Evolutionary conservation across 495 filamentous ascomycete genomes (phyloP), one percentile per base, ranked within the genome.

Genomic region (Neurospora sp.): DNA sequence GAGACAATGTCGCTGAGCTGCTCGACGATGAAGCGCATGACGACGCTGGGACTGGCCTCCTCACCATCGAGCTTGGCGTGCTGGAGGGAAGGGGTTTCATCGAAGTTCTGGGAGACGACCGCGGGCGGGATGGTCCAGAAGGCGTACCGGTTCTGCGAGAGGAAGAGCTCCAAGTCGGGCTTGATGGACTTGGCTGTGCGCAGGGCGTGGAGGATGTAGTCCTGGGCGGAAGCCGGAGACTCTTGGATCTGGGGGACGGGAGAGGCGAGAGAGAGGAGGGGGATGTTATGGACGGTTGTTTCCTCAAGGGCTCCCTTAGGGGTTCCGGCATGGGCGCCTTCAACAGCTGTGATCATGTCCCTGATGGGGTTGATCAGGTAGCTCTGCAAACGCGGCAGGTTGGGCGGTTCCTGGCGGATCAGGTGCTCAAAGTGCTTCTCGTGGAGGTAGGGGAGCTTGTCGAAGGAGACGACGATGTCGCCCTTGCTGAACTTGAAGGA

Each of bases 401-500:
- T 70, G 69, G 40, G 22, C 20, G 40, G 38, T 3, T 73, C 40
- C 1, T 74, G 38, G 10, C 38, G n/a, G 35, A 77, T 42, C 14
- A 79, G 73, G 5, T 75, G 77, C 12, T 73, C 72, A 39, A 82
- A 86, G 80, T 98, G 93, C 37, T 84, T 86, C 70, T 88, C 89
- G 77, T 98, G 94, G 14, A 99, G 85, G 78, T 89, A 94, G 76
- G 86, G 85, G 10, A 98, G 86, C 77, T 98, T 98, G 68, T 87
- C 88, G 70, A 90, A 87, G n/a, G 88, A 87, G 35, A 97, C 92
- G 12, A 89, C 89, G n/a, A 93, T 91, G 81, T 98, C 94, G 9
- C 96, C 95, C 73, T 89, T 91, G 16, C 93, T 98, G 78, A 97
- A 94, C 76, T 91, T 90, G 73, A 96, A 83, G 73, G 88, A 87